Percentiles rank a stretch among this genome's conserved stretches.
Conservation (phyloP, 148 eudicot genomes). For the Oxyria digyna region DNA sequence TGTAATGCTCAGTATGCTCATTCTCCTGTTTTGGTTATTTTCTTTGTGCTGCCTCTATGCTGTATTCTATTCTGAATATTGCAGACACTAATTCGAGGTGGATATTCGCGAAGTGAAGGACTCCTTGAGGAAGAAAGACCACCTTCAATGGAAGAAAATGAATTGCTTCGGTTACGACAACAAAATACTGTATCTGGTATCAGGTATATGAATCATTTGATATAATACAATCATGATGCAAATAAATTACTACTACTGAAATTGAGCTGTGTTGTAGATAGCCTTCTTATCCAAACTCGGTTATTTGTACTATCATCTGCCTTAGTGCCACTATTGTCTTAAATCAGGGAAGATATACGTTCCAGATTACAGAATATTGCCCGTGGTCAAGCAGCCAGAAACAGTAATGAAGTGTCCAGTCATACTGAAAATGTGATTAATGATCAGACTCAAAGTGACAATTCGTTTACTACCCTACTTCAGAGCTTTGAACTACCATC, state of each 20-base stretch:
- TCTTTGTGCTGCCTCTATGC: not conserved
- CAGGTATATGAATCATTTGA: slow-evolving; percentile 40
- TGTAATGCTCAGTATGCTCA: not conserved
- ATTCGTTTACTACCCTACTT: slow-evolving; percentile 26
- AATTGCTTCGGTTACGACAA: slow-evolving; percentile 81
- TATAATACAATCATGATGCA: not conserved
- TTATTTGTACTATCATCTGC: not conserved
- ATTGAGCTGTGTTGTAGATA: not conserved
- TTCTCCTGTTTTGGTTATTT: not conserved
- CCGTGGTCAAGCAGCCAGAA: slow-evolving; percentile 54
- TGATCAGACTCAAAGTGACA: slow-evolving; percentile 29
- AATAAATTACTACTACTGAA: not conserved
- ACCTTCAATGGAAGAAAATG: slow-evolving; percentile 69
- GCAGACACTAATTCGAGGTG: slow-evolving; percentile 88
- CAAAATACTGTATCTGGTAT: slow-evolving; percentile 80
- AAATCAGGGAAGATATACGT: slow-evolving; percentile 64
- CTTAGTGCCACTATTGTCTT: not conserved
- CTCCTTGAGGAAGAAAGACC: slow-evolving; percentile 74
- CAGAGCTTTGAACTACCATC: slow-evolving; percentile 33
- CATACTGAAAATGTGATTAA: slow-evolving; percentile 26
- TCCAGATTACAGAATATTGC: slow-evolving; percentile 50
- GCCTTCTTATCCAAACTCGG: not conserved
- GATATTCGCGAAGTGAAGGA: slow-evolving; percentile 79
- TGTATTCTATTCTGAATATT: not conserved
- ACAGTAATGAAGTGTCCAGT: slow-evolving; percentile 30